These are phyloP conservation scores for Trichosporon sp. DNA, from an alignment of 1,284 basidiomycete genomes.

Conservation along the genomic window DNA sequence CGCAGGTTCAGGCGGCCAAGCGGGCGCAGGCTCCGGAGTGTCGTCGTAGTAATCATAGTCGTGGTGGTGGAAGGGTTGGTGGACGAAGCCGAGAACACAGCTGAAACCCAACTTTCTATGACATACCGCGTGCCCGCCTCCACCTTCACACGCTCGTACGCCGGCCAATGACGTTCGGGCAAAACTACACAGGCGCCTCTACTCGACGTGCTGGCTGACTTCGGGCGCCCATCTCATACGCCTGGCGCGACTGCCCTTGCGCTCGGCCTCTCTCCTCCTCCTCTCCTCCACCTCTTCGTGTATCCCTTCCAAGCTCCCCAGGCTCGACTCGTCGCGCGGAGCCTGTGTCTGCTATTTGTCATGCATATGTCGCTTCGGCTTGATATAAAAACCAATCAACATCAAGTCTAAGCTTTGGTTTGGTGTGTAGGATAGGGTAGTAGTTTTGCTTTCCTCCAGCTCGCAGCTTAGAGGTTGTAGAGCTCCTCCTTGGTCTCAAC, in stretches of 20 bases:
- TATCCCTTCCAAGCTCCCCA: not conserved
- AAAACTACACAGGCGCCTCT: not conserved
- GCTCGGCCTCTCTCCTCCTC: not conserved
- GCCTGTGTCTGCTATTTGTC: constrained; percentile 2
- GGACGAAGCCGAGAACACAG: not conserved
- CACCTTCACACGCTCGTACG: not conserved
- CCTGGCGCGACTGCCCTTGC: not conserved
- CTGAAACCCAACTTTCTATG: not conserved
- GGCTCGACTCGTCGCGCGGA: not conserved
- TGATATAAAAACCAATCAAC: not conserved
- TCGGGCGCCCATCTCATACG: not conserved
- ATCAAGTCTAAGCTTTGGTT: constrained; percentile 4
- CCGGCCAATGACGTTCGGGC: constrained; percentile 4
- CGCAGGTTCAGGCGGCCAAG: not conserved
- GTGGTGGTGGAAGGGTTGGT: not conserved
- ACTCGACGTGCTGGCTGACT: not conserved
- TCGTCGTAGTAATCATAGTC: constrained; percentile 1
- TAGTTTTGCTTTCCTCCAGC: constrained; percentile 11
- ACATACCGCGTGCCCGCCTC: not conserved
- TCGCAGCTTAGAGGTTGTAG: constrained; percentile 38
- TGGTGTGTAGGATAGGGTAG: not conserved
- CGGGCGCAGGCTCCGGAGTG: not conserved
- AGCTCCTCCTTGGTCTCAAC: constrained; percentile 50
- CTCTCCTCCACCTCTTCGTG: not conserved
- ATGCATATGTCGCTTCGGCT: constrained; percentile 6